Conservation (phyloP, 163 green algal genomes). For the Scenedesmus sp. region DNA sequence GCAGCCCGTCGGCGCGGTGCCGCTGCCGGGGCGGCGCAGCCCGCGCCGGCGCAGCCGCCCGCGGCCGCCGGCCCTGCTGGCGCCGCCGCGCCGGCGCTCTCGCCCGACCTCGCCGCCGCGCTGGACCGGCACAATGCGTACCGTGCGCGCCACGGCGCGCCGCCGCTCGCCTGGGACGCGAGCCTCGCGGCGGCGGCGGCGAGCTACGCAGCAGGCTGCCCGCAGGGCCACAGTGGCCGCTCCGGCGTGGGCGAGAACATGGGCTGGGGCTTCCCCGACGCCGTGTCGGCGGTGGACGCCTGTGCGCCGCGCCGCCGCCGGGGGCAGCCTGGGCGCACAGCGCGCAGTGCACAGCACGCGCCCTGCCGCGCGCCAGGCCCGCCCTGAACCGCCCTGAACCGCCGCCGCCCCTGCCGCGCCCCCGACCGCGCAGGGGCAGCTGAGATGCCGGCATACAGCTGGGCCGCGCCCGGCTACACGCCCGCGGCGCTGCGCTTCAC, state of each 20-base stretch:
- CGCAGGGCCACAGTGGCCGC: neutral
- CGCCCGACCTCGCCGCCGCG: neutral
- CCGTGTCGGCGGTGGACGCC: neutral
- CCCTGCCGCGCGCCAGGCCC: too few relatives aligned
- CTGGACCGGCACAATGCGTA: constrained; percentile 34
- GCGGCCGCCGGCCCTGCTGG: too few relatives aligned
- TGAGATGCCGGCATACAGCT: constrained; percentile 49
- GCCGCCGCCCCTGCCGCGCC: too few relatives aligned
- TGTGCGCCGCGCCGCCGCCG: neutral
- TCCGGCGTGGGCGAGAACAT: constrained; percentile 30
- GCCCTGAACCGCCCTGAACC: too few relatives aligned
- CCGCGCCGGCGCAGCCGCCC: too few relatives aligned
- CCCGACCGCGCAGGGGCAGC: too few relatives aligned
- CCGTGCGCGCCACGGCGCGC: constrained; percentile 17
- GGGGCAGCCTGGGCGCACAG: neutral
- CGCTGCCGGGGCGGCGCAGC: too few relatives aligned
- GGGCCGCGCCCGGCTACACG: constrained; percentile 18
- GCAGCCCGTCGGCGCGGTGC: neutral
- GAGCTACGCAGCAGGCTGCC: constrained; percentile 9
- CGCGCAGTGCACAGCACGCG: too few relatives aligned
- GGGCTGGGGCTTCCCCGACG: constrained; percentile 17
- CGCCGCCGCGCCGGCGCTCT: neutral
- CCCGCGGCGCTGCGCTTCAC: constrained; percentile 44
- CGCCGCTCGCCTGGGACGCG: constrained; percentile 33
- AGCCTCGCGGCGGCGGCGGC: constrained; percentile 3